Evolutionary conservation across 179 eudicot species (phyloP).

Genomic region (Patellifolia procumbens): DNA sequence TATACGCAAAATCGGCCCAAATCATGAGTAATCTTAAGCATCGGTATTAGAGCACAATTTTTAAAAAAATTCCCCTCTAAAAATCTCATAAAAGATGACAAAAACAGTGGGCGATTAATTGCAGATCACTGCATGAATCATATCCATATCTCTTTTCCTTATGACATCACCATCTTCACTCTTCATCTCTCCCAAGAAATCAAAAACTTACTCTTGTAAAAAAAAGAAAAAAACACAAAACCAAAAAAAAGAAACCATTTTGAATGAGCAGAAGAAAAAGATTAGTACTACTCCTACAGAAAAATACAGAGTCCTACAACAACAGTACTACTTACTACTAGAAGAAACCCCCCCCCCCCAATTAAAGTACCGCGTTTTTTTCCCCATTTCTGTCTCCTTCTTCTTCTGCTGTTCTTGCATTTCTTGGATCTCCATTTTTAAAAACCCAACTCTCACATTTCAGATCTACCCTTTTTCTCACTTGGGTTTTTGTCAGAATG

Average conservation of each 20-base stretch:
- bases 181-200: neutral
- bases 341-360: neutral
- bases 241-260: neutral
- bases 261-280: neutral
- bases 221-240: neutral
- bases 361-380: neutral
- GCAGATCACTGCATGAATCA: conserved; percentile 1
- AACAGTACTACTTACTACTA: neutral
- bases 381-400: neutral
- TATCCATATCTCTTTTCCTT: conserved; percentile 1
- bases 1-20: no score
- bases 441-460: neutral
- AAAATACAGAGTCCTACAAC: no score
- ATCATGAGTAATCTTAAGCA: no score
- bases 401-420: conserved; percentile 32
- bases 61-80: neutral
- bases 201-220: neutral
- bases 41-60: no score
- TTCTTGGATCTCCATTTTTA: neutral
- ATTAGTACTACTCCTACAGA: neutral
- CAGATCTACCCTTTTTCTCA: neutral
- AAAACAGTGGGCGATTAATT: conserved; percentile 10
- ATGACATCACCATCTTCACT: conserved; percentile 6
- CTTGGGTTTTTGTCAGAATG: conserved; percentile 5
- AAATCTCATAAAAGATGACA: conserved; percentile 4